phyloP scores from a whole-genome alignment of 2,329 filamentous ascomycete species.

The Colletotrichum eleusines region DNA sequence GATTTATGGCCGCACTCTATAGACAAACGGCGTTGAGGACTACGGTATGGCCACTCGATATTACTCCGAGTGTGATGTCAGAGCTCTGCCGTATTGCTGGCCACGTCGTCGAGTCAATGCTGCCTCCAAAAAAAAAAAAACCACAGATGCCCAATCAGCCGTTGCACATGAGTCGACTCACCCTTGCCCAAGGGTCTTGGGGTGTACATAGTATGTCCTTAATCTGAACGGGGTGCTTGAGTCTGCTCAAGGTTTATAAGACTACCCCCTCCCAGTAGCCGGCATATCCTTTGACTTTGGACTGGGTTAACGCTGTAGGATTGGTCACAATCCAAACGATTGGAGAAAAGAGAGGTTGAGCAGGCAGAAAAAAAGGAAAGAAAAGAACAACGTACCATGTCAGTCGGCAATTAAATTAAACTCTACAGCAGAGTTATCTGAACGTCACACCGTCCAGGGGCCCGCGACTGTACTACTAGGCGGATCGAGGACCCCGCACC shows the following conservation, averaged over 20 bases:
- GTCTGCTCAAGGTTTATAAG: background rate
- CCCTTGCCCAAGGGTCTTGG: background rate
- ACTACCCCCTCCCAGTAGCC: background rate
- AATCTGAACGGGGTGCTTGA: background rate
- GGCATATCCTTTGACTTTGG: background rate
- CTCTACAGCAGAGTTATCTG: background rate
- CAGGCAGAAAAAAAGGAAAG: background rate
- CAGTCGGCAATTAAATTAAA: background rate
- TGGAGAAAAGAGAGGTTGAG: background rate
- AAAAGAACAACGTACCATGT: background rate
- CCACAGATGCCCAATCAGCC: no score
- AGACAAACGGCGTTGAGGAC: background rate
- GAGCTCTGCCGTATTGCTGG: background rate
- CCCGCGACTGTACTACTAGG: background rate
- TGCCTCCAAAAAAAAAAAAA: background rate
- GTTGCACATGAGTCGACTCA: background rate
- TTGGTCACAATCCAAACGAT: background rate
- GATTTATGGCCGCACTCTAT: background rate
- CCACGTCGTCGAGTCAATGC: background rate
- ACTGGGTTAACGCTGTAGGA: background rate
- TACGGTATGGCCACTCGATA: background rate
- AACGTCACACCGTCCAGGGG: background rate
- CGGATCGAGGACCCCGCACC: background rate
- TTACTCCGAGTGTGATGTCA: background rate
- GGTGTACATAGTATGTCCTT: background rate